Evolutionary conservation across 2,329 filamentous ascomycete species (phyloP), one percentile per base, ranked within the genome.

Genomic region (Arthroderma sp.): DNA sequence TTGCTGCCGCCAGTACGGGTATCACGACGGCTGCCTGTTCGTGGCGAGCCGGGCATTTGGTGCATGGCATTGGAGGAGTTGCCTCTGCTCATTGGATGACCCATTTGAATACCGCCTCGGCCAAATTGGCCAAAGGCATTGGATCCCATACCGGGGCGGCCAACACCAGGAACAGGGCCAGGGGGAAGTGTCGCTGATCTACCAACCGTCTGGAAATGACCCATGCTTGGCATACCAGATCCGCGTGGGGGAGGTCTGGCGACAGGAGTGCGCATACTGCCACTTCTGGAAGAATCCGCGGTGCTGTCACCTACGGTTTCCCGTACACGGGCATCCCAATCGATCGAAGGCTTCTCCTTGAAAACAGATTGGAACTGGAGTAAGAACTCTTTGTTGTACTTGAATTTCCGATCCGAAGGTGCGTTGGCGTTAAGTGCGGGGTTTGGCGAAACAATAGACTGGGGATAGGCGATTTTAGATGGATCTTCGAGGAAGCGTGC

Each of bases 311-410:
- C 89, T 53, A 98, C 64, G 70, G 82, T 73, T 67, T 83, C 81
- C 75, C 89, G 74, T 50, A 98, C 80, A 58, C 91, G 88, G 53
- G 82, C 74, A 59, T 93, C 84, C 78, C 94, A 98, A 59, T 96
- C 89, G 37, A 88, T 66, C 0, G 87, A 94, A 9, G 91, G 91
- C 68, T 95, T 93, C 71, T 98, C 91, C 51, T 86, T 93, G 69
- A 95, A 98, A 15, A 94, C 86, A 56, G 78, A 78, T 68, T 95
- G 86, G 74, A 98, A 98, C 61, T 98, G 91, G 29, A 98, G 74
- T 67, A 98, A 71, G 72, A 98, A 98, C 56, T 83, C 82, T 57
- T 88, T 85, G 67, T 96, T 87, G 65, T 98, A 98, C 64, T 93
- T 88, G 71, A 93, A 94, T 69, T 88, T 89, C 64, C 83, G 65